Evolutionary conservation across 176 grass and related monocot species (phyloP), one percentile per base, ranked within the genome.

Genomic region (Juncus effusus): DNA sequence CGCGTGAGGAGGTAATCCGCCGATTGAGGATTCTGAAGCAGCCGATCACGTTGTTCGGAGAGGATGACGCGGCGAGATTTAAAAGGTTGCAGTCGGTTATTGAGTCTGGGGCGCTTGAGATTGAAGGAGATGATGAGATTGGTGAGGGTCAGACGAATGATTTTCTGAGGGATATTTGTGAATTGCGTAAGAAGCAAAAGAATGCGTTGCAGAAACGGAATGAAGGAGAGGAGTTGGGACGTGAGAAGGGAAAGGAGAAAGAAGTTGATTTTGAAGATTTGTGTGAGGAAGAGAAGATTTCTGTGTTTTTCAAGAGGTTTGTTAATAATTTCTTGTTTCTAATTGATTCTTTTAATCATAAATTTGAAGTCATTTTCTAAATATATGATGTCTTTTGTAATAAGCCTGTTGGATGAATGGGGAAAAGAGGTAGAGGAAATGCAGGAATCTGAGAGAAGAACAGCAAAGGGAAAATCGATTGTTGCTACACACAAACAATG

Each of bases 401-500:
- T 28, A 28, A 89, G 41, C 70, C 40, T 89, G 54, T 73, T 96
- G 44, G 81, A 86, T n/a, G 93, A 91, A 75, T 96, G 93, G 93
- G 85, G 83, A 4, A 81, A 91, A 67, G 93, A 96, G 67, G 49
- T 96, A 10, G 82, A 91, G 65, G 93, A 89, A 28, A 96, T 67
- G 93, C 15, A 58, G 0, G 93, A 91, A 59, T 60, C 84, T 14
- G 92, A 96, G 79, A 96, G 86, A 74, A 76, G 88, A 50, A 77
- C 82, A 2, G 93, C 82, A 0, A 88, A 91, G 60, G 88, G 93
- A 9, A 96, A 96, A 64, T 91, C 85, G 0, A 83, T 88, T 74
- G 80, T 96, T 62, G 93, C 93, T 54, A 96, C 88, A 0, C 85
- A 91, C 73, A 91, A 91, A 74, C 93, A 96, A 54, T 96, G 93